Percentiles rank a stretch among this genome's conserved stretches.
Conservation (phyloP, 768 basidiomycete species). For the Pleurotus salmoneostramineus region DNA sequence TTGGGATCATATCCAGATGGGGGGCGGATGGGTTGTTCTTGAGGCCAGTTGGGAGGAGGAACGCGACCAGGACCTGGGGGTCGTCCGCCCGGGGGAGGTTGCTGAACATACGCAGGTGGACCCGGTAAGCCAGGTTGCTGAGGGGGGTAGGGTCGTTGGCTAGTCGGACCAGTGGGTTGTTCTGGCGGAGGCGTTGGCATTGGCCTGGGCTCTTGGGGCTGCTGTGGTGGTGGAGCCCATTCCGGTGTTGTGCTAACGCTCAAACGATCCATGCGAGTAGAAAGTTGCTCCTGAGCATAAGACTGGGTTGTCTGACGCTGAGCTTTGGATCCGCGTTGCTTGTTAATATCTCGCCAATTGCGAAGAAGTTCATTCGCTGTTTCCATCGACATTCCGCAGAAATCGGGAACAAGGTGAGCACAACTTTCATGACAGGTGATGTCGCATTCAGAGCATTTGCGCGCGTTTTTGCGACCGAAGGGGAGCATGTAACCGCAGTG, state of each 20-base stretch:
- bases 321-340: slow-evolving; percentile 50
- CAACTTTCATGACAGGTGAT: slow-evolving; percentile 97
- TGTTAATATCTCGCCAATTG: slow-evolving; percentile 90
- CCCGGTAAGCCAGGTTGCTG: slow-evolving; percentile 39
- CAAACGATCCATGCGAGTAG: slow-evolving; percentile 39
- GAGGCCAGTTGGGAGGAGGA: slow-evolving; percentile 42
- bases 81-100: slow-evolving; percentile 26
- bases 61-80: slow-evolving; percentile 40
- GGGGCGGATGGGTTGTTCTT: slow-evolving; percentile 28
- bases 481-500: slow-evolving; percentile 99
- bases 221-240: slow-evolving; percentile 23
- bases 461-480: slow-evolving; percentile 93
- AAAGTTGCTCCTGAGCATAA: slow-evolving; percentile 23
- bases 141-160: slow-evolving; percentile 14
- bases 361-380: slow-evolving; percentile 91
- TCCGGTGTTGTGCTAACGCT: slow-evolving; percentile 38
- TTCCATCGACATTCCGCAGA: slow-evolving; percentile 99
- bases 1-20: slow-evolving; percentile 28
- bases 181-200: slow-evolving; percentile 25
- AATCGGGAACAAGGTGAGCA: slow-evolving; percentile 97
- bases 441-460: slow-evolving; percentile 93
- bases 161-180: neutral
- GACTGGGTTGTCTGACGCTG: slow-evolving; percentile 25
- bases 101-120: slow-evolving; percentile 33
- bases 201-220: slow-evolving; percentile 32